phyloP scores from a whole-genome alignment of 176 grass and related monocot genomes.

The Cenchrus fungigraminus region DNA sequence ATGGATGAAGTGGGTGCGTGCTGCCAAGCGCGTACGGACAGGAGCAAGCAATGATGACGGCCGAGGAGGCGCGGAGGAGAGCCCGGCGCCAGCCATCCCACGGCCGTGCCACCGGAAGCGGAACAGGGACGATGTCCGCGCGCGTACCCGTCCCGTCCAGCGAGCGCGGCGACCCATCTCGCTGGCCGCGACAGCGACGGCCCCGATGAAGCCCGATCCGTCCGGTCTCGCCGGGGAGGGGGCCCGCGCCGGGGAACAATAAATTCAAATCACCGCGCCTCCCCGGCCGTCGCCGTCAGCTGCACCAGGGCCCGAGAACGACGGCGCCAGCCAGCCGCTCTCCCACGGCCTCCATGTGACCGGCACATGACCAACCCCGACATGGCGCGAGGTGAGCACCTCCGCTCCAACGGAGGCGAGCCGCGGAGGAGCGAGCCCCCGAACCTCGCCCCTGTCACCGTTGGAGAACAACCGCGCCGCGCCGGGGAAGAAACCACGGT shows the following conservation, averaged over 20 bases:
- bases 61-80: neutral
- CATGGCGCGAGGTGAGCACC: neutral
- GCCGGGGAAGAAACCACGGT: neutral
- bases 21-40: slow-evolving; percentile 41
- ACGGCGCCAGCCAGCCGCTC: neutral
- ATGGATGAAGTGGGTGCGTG: neutral
- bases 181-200: slow-evolving; percentile 45
- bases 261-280: slow-evolving; percentile 22
- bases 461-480: no score
- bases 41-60: slow-evolving; percentile 32
- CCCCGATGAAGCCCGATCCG: neutral
- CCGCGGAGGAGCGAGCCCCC: no score
- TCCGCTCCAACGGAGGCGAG: neutral
- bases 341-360: slow-evolving; percentile 33
- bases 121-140: slow-evolving; percentile 1
- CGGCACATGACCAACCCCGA: slow-evolving; percentile 1
- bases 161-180: slow-evolving; percentile 4
- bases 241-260: neutral
- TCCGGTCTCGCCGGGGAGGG: neutral
- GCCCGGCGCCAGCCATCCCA: neutral
- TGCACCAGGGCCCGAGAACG: neutral
- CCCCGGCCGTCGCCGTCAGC: neutral
- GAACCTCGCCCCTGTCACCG: no score
- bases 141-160: neutral
- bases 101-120: neutral